Conservation (phyloP, 2,329 filamentous ascomycete genomes). For the Thermothelomyces thermophilus region DNA sequence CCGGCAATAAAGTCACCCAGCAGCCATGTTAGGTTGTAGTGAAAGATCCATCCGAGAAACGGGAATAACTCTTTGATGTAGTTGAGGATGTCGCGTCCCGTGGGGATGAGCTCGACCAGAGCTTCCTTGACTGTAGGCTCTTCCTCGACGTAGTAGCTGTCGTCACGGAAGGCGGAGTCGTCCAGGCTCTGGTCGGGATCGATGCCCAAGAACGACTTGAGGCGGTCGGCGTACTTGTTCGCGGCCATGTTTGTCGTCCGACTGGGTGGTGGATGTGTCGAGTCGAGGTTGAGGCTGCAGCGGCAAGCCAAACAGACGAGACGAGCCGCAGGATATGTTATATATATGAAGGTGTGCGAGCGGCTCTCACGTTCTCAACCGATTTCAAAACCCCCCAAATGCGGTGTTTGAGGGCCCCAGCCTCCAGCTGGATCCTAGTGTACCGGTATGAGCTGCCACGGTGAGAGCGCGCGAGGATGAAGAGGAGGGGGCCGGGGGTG, state of each 20-base stretch:
- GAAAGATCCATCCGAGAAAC: constrained; percentile 27
- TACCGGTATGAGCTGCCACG: neutral
- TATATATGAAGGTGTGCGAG: constrained; percentile 6
- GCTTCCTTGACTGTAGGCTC: constrained; percentile 20
- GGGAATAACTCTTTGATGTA: constrained; percentile 24
- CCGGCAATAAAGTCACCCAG: constrained; percentile 67
- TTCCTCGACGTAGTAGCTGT: constrained; percentile 21
- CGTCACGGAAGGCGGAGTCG: constrained; percentile 17
- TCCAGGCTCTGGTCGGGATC: constrained; percentile 18
- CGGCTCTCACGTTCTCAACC: neutral
- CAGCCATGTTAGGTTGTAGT: constrained; percentile 69
- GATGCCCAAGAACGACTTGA: constrained; percentile 24
- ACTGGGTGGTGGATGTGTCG: constrained; percentile 1
- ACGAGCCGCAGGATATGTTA: neutral
- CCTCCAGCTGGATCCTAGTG: constrained; percentile 7
- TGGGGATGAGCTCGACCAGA: constrained; percentile 17
- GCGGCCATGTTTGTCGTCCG: constrained; percentile 15
- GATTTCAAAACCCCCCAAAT: constrained; percentile 3
- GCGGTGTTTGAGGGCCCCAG: neutral
- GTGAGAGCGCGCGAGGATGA: neutral
- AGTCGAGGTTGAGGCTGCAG: constrained; percentile 4
- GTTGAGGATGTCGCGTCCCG: constrained; percentile 6
- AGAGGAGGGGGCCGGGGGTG: constrained; percentile 1
- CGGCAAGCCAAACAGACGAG: neutral
- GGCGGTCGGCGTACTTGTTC: constrained; percentile 14